phyloP scores from a whole-genome alignment of 148 eudicot genomes.

The Camellia granthamiana region DNA sequence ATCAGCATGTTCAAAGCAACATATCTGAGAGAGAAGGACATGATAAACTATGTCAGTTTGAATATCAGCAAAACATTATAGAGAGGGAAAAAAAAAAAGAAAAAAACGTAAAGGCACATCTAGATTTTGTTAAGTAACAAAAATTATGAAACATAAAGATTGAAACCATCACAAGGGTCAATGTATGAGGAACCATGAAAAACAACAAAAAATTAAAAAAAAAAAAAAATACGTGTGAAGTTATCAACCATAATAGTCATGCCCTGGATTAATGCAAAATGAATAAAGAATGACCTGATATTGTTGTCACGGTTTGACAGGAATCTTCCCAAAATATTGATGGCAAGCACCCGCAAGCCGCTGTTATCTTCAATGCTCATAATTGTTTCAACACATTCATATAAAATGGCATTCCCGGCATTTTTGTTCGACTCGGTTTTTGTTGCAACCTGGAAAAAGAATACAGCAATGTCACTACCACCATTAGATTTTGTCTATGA shows the following conservation, averaged over 20 bases:
- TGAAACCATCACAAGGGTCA: slow-evolving; percentile 1
- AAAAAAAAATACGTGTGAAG: background rate
- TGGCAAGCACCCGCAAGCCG: slow-evolving; percentile 97
- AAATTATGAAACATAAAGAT: background rate
- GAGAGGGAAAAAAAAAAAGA: background rate
- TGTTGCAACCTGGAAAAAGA: slow-evolving; percentile 78
- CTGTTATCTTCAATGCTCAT: slow-evolving; percentile 93
- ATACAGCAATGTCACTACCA: background rate
- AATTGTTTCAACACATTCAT: slow-evolving; percentile 96
- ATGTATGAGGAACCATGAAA: background rate
- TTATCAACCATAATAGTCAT: background rate
- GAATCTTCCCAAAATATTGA: slow-evolving; percentile 95
- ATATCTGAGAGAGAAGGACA: slow-evolving; percentile 48
- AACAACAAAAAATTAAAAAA: background rate
- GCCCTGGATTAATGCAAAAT: slow-evolving; percentile 6
- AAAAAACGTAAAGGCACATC: background rate
- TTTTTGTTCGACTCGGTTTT: slow-evolving; percentile 98
- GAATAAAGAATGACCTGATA: slow-evolving; percentile 55
- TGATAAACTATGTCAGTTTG: background rate
- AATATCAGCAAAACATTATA: background rate
- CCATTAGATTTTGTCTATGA: background rate
- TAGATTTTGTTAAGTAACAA: background rate
- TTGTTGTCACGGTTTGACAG: slow-evolving; percentile 97
- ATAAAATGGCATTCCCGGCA: slow-evolving; percentile 95
- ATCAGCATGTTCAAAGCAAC: slow-evolving; percentile 97